Evolutionary conservation across 78 protist species (phyloP).

Genomic region (Dictyostelium brefeldianum): DNA sequence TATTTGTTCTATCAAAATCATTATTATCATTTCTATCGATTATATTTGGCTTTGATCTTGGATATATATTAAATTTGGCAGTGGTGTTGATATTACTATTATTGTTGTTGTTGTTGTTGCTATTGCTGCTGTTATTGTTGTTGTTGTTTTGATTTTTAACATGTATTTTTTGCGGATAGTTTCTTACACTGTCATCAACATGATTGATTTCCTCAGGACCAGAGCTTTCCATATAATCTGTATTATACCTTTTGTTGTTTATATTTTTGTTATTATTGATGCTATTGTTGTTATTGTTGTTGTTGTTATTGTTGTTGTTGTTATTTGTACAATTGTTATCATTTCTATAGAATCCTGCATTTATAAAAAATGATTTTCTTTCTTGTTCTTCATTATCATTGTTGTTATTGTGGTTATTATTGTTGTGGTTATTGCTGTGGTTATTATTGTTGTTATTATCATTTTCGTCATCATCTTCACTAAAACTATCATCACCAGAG

Average conservation of each 20-base stretch:
- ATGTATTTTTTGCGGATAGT: neutral
- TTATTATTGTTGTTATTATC: neutral
- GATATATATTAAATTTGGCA: conserved; percentile 6
- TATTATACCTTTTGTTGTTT: neutral
- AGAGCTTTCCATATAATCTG: neutral
- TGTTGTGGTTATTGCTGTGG: neutral
- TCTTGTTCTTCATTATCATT: neutral
- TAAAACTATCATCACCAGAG: neutral
- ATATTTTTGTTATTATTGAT: neutral
- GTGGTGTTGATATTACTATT: neutral
- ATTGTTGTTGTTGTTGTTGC: neutral
- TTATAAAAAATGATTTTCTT: neutral
- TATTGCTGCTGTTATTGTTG: neutral
- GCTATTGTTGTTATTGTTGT: neutral
- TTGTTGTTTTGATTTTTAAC: neutral
- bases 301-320: neutral
- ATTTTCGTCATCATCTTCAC: neutral
- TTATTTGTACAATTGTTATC: neutral
- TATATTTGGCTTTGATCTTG: neutral
- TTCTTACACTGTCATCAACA: neutral
- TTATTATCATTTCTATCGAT: neutral
- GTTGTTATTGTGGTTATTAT: neutral
- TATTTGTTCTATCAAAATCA: neutral
- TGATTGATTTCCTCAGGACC: neutral
- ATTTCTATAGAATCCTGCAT: neutral